Evolutionary conservation across 106 monocot genomes (phyloP), one percentile per base, ranked within the genome.

Genomic region (Hemerocallis citrina): DNA sequence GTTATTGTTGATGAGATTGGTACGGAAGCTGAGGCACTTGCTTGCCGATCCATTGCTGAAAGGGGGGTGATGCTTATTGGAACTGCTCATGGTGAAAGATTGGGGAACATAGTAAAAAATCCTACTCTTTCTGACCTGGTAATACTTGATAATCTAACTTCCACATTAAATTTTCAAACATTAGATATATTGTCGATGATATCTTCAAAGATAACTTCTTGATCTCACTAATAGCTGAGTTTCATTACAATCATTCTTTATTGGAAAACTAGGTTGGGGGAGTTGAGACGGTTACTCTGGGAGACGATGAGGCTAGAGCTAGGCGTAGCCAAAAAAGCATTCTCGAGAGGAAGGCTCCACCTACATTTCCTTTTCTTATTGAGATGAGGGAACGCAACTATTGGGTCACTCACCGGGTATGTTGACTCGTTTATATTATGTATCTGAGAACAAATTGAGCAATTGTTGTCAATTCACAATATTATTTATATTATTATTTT

Each of bases 1-100:
- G 89, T 93, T 55, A 83, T 95, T 62, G 95, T 95, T 8, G 95
- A 95, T 81, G 95, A 95, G 70, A 95, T 95, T 67, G 95, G 95
- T 11, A 95, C 95, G 22, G 83, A 95, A 74, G 78, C 78, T 48
- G 95, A 95, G 62, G 83, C 81, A 4, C 51, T 72, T 38, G 95
- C 90, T 33, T 86, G 83, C 56, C 70, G 95, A 7, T 84, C 95
- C n/a, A 95, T 95, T 81, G 95, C 95, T 45, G 86, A 95, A 72
- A 77, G 95, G 34, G 95, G 95, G 52, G 83, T 95, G 7, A 80
- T 86, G 83, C 89, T 90, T 54, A 86, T 95, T 67, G 89, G 83
- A 12, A 95, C 89, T 40, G 95, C 95, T 21, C 95, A 95, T 68
- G 95, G 95, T 32, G 89, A 89, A 59, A 59, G 63, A 31, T 48